Percentiles rank a stretch among this genome's conserved stretches.
These are phyloP conservation scores for Fraxinus quadrangulata DNA, from an alignment of 257 asterid species.

Conservation along the genomic window DNA sequence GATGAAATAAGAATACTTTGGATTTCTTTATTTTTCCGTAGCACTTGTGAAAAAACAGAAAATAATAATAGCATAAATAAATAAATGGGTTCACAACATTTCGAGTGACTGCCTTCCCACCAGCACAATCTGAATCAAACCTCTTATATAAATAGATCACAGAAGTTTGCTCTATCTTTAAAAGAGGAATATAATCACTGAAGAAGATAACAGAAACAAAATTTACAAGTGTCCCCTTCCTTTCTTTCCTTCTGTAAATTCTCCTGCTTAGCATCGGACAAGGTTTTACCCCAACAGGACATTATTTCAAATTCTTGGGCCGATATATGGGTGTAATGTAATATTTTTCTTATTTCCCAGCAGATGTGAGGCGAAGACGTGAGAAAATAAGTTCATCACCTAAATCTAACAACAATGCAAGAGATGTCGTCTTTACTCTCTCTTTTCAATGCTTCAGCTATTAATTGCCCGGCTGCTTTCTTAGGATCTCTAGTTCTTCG, in stretches of 20 bases:
- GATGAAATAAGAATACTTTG: too few relatives aligned
- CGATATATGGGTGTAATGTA: neutral
- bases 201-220: neutral
- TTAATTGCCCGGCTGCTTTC: constrained; percentile 83
- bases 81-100: too few relatives aligned
- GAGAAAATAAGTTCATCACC: neutral
- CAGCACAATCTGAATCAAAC: neutral
- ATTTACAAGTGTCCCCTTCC: neutral
- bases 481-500: constrained; percentile 73
- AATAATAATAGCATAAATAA: too few relatives aligned
- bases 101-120: neutral
- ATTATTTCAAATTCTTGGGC: neutral
- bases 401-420: constrained; percentile 76
- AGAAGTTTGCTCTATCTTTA: neutral
- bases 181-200: neutral
- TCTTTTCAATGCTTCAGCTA: constrained; percentile 66
- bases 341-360: neutral
- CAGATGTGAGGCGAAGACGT: neutral
- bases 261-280: neutral
- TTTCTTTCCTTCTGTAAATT: neutral
- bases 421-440: constrained; percentile 93
- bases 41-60: too few relatives aligned
- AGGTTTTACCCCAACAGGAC: neutral
- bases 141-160: neutral
- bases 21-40: too few relatives aligned